A percentile compares a stretch with the other conserved stretches of the same genome.
These are phyloP conservation scores for Cryptococcus maquisensis DNA, from an alignment of 1,284 basidiomycete genomes.

Conservation along the genomic window DNA sequence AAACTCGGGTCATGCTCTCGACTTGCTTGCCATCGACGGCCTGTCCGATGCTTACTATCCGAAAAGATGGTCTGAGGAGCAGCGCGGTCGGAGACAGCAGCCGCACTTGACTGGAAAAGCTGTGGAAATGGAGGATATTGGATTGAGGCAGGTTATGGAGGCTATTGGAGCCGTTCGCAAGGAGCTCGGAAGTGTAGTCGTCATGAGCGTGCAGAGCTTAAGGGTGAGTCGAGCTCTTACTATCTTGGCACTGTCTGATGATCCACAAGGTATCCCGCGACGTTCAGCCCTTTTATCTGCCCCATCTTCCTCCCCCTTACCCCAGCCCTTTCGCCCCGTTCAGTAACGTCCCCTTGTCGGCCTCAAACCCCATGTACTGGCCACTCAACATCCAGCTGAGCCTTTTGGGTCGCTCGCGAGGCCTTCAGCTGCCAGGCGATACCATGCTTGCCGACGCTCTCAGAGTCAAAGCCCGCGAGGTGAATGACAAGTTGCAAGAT, in stretches of 20 bases:
- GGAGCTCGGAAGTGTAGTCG: slow-evolving; percentile 36
- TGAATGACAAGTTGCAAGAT: slow-evolving; percentile 1
- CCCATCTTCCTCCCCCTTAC: slow-evolving; percentile 42
- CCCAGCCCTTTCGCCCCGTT: slow-evolving; percentile 28
- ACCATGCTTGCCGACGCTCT: slow-evolving; percentile 35
- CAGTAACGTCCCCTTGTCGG: background rate
- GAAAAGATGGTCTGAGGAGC: slow-evolving; percentile 36
- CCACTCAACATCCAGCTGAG: slow-evolving; percentile 40
- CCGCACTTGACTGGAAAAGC: slow-evolving; percentile 1
- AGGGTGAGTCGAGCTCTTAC: slow-evolving; percentile 26
- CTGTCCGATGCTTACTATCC: slow-evolving; percentile 43
- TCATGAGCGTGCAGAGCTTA: slow-evolving; percentile 37
- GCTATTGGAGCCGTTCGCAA: slow-evolving; percentile 32
- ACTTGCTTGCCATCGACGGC: slow-evolving; percentile 41
- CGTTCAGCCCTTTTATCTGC: slow-evolving; percentile 25
- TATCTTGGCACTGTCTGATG: background rate
- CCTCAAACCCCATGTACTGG: slow-evolving; percentile 14
- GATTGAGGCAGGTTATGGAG: slow-evolving; percentile 37
- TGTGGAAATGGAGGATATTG: slow-evolving; percentile 24
- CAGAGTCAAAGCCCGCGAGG: slow-evolving; percentile 8
- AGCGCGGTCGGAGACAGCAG: slow-evolving; percentile 3
- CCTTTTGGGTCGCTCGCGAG: slow-evolving; percentile 18
- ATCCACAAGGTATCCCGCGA: slow-evolving; percentile 3
- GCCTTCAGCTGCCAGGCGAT: slow-evolving; percentile 37
- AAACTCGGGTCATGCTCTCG: slow-evolving; percentile 5